These are phyloP conservation scores for Hypoxylon crocopeplum DNA, from an alignment of 495 filamentous ascomycete species.

Conservation along the genomic window DNA sequence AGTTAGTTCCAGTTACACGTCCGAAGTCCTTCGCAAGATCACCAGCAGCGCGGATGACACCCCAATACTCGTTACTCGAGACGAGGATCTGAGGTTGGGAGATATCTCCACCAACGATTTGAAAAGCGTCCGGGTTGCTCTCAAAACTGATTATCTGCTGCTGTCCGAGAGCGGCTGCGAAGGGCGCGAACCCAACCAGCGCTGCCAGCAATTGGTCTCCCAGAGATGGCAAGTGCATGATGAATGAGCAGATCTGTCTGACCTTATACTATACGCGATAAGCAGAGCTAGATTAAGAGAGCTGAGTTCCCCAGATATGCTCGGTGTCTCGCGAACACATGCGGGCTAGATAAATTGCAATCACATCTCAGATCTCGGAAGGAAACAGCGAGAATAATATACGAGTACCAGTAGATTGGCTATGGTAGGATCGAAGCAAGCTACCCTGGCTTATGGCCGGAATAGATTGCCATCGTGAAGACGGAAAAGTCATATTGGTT, in stretches of 20 bases:
- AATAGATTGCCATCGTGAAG: slow-evolving; percentile 17
- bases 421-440: slow-evolving; percentile 6
- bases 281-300: neutral
- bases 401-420: slow-evolving; percentile 1
- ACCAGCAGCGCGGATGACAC: slow-evolving; percentile 69
- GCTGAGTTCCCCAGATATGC: neutral
- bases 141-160: slow-evolving; percentile 62
- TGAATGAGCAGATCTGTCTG: neutral
- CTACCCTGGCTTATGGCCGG: slow-evolving; percentile 7
- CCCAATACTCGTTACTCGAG: slow-evolving; percentile 66
- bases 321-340: neutral
- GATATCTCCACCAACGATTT: slow-evolving; percentile 54
- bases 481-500: slow-evolving; percentile 15
- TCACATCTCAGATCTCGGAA: neutral
- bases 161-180: slow-evolving; percentile 60
- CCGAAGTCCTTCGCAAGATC: slow-evolving; percentile 76
- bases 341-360: neutral
- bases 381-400: slow-evolving; percentile 3
- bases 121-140: slow-evolving; percentile 43
- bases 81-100: slow-evolving; percentile 58
- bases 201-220: slow-evolving; percentile 1
- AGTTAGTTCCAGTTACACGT: slow-evolving; percentile 67
- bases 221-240: slow-evolving; percentile 10
- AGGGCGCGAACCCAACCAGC: slow-evolving; percentile 18
- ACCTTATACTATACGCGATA: too few species aligned